Conservation (phyloP, 1,284 basidiomycete genomes). For the Singerocomus inundabilis region DNA sequence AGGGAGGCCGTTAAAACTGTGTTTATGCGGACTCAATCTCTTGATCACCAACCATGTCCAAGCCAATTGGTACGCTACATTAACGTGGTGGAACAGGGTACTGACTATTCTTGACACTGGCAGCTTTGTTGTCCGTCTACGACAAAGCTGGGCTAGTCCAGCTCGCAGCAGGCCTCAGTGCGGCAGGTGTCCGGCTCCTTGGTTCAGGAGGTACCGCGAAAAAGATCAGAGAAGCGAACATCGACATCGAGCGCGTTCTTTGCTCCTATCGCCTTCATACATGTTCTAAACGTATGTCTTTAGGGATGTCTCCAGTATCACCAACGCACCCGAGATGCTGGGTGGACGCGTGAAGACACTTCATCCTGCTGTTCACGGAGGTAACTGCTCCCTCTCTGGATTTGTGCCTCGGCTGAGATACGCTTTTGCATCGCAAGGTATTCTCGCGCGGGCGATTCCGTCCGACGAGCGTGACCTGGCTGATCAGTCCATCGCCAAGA, state of each 20-base stretch:
- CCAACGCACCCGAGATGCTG: conserved; percentile 99
- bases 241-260: conserved; percentile 79
- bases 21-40: not conserved
- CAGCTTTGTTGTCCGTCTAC: conserved; percentile 95
- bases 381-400: conserved; percentile 41
- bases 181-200: conserved; percentile 83
- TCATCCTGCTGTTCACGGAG: conserved; percentile 98
- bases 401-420: conserved; percentile 6
- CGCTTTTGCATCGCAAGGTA: conserved; percentile 50
- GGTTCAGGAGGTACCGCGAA: conserved; percentile 98
- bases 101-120: conserved; percentile 34
- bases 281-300: conserved; percentile 11
- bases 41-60: conserved; percentile 29
- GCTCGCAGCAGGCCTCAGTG: conserved; percentile 81
- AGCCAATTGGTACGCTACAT: conserved; percentile 26
- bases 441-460: conserved; percentile 84
- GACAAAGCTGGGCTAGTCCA: conserved; percentile 93
- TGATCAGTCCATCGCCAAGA: conserved; percentile 82
- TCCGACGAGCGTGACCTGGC: conserved; percentile 84
- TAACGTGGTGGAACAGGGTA: not conserved
- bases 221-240: conserved; percentile 92
- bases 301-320: conserved; percentile 97
- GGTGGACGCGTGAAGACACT: conserved; percentile 98
- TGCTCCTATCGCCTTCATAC: not conserved
- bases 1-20: conserved; percentile 10